Conservation (phyloP, 805 yeast genomes). For the Ogataea saltuana region DNA sequence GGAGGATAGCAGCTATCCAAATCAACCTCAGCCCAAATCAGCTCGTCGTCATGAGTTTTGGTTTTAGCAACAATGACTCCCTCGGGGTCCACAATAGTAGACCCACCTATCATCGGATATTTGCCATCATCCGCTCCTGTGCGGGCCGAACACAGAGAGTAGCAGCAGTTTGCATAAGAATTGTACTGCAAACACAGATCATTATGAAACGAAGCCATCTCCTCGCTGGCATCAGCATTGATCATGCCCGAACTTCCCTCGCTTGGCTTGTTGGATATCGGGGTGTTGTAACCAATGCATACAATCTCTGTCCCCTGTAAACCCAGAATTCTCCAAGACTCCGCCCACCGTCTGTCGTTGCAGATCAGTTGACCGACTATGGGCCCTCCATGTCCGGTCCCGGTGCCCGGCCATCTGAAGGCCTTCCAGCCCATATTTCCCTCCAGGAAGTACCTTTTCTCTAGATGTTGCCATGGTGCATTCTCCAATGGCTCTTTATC, state of each 20-base stretch:
- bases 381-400: constrained; percentile 34
- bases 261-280: constrained; percentile 36
- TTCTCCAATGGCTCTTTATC: constrained; percentile 36
- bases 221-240: constrained; percentile 31
- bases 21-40: constrained; percentile 37
- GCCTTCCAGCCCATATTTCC: constrained; percentile 41
- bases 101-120: constrained; percentile 38
- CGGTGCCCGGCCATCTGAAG: constrained; percentile 36
- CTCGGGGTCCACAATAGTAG: constrained; percentile 40
- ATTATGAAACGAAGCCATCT: constrained; percentile 35
- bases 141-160: constrained; percentile 37
- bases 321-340: constrained; percentile 40
- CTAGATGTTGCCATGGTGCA: constrained; percentile 38
- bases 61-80: constrained; percentile 39
- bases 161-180: constrained; percentile 37
- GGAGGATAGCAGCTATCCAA: constrained; percentile 37
- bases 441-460: constrained; percentile 39
- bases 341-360: constrained; percentile 43
- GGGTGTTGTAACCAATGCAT: constrained; percentile 39
- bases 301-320: constrained; percentile 40
- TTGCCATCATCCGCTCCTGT: constrained; percentile 38
- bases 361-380: constrained; percentile 40
- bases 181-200: constrained; percentile 37
- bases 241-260: constrained; percentile 25
- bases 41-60: constrained; percentile 38